These are phyloP conservation scores for Fusarium multiceps DNA, from an alignment of 2,329 filamentous ascomycete species.

Conservation along the genomic window DNA sequence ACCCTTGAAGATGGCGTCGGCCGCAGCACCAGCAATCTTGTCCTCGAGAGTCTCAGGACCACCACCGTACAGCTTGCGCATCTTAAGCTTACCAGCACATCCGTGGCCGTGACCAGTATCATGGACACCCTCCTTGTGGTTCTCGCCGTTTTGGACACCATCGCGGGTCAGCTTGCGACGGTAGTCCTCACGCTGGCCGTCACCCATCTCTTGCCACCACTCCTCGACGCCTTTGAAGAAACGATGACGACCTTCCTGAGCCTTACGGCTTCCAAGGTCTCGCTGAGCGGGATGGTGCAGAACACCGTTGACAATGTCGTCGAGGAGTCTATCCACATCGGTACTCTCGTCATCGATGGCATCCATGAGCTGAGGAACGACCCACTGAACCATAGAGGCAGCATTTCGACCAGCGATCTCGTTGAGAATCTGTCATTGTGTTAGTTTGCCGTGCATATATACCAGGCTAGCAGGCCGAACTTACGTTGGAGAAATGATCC, in stretches of 20 bases:
- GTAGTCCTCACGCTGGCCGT: slow-evolving; percentile 72
- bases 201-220: slow-evolving; percentile 81
- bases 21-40: slow-evolving; percentile 66
- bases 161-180: slow-evolving; percentile 80
- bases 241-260: slow-evolving; percentile 74
- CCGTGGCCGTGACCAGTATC: slow-evolving; percentile 89
- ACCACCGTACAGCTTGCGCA: slow-evolving; percentile 72
- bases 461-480: slow-evolving; percentile 31
- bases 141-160: slow-evolving; percentile 80
- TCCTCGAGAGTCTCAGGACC: slow-evolving; percentile 63
- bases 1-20: slow-evolving; percentile 67
- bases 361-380: slow-evolving; percentile 87
- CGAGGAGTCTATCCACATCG: slow-evolving; percentile 76
- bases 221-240: slow-evolving; percentile 85
- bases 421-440: slow-evolving; percentile 72
- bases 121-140: slow-evolving; percentile 86
- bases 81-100: slow-evolving; percentile 80
- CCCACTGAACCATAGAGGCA: slow-evolving; percentile 82
- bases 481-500: slow-evolving; percentile 89
- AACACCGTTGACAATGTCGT: slow-evolving; percentile 82
- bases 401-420: slow-evolving; percentile 88
- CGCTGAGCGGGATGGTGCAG: slow-evolving; percentile 90
- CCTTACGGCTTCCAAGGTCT: slow-evolving; percentile 75
- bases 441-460: neutral
- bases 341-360: slow-evolving; percentile 83